Base-by-base conservation (phyloP, 768 basidiomycete genomes). In the Scleroderma citrinum region DNA sequence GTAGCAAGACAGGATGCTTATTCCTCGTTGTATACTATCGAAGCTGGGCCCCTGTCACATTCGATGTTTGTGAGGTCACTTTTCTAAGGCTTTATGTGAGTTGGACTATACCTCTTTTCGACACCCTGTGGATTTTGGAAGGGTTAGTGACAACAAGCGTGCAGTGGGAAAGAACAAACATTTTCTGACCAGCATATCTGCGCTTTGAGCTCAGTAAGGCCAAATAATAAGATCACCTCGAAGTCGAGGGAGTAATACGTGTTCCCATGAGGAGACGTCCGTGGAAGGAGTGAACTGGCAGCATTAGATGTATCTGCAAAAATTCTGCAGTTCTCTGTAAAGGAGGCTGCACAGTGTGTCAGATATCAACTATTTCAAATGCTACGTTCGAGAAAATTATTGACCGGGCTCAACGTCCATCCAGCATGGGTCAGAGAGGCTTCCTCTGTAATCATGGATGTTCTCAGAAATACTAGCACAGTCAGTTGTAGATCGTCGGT, bases 181-280 rank as follows among this genome's bases (percentile, higher is more conserved):
- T 66, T 11, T 34, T 76, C 67, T 10, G 54, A 56, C 76, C 76
- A 75, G 4, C 62, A 56, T 29, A 72, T 60, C 29, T 71, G 67
- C 0, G 71, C 73, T 51, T 70, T 71, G 36, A 73, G 54, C 44
- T 75, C 73, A 0, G 72, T 70, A 20, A 62, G 39, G 0, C 73
- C 73, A 26, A 70, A 69, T 7, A 61, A 53, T 8, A 75, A 37
- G 19, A 71, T 57, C 7, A 75, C 55, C 10, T 68, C 60, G 39
- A 59, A 73, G 0, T 47, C 23, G 23, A 62, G 5, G 30, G 41
- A 21, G 40, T 63, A 68, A 49, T 62, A 66, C 16, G 47, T 23
- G 7, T 23, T 43, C 10, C 43, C 46, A 43, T 43, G 1, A 2
- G 17, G 11, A 19, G 45, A 37, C 37, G 4, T 24, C 12, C 11